A percentile compares a stretch with the other conserved stretches of the same genome.
Evolutionary conservation across 257 asterid genomes (phyloP).

Genomic region (Lavandula angustifolia): DNA sequence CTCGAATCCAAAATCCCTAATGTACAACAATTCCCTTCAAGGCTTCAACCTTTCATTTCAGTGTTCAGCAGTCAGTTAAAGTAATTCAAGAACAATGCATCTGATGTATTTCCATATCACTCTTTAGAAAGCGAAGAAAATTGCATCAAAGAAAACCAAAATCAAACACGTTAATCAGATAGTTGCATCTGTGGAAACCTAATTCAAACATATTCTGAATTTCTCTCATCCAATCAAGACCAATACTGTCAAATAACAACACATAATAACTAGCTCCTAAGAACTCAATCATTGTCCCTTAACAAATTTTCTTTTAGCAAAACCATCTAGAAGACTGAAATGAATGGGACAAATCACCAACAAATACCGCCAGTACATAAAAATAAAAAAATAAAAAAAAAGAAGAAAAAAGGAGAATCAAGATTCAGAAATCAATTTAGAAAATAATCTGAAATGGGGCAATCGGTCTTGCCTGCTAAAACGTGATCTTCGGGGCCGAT

Average conservation of each 20-base stretch:
- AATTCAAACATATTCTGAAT: not conserved
- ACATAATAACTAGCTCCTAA: not conserved
- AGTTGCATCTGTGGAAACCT: not conserved
- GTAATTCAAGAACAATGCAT: not conserved
- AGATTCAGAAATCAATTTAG: not conserved
- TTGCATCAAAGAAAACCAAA: not conserved
- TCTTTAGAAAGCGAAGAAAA: not conserved
- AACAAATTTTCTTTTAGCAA: not conserved
- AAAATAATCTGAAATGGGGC: slow-evolving; percentile 7
- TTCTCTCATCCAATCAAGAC: slow-evolving; percentile 1
- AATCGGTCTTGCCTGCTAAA: slow-evolving; percentile 46
- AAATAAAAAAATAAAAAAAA: too few species aligned
- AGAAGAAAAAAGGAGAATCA: not conserved
- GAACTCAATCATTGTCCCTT: slow-evolving; percentile 6
- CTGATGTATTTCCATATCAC: not conserved
- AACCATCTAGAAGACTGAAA: not conserved
- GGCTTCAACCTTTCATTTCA: not conserved
- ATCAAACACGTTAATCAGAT: not conserved
- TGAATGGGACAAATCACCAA: not conserved
- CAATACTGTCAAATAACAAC: not conserved
- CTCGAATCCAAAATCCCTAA: not conserved
- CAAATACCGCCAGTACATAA: too few species aligned
- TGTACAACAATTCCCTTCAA: not conserved
- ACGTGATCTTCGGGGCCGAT: slow-evolving; percentile 89
- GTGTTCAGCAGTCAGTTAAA: not conserved